Base-by-base conservation (phyloP, 257 asterid species). In the Penstemon davidsonii region DNA sequence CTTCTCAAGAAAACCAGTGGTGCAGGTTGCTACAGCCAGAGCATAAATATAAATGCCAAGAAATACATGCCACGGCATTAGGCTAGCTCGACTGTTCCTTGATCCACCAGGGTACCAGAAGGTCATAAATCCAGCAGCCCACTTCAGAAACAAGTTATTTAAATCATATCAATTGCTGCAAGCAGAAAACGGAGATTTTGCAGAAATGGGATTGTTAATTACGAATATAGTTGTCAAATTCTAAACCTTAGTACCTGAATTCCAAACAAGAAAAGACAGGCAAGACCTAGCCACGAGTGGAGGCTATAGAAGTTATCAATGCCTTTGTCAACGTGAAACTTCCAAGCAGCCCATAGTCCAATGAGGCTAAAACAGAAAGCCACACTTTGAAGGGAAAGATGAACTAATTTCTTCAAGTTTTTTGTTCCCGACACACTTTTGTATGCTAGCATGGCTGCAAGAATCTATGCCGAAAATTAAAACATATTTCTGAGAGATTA, bases 21-120 rank as follows among this genome's bases (percentile, higher is more conserved):
- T 52, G 66, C 96, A 88, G 15, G 97, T 82, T 15, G 85, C 82
- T 38, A 85, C 82, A 6, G 92, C 93, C 40, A 92, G 86, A 18
- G 83, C 93, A 12, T 92, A 92, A 60, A 88, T 81, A 50, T 83
- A 92, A 8, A 81, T 53, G 49, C 97, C 96, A 12, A 85, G 69
- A 64, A 63, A 88, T 33, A 75, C 88, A 64, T 92, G 98, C 95
- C 98, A 90, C 0, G 95, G 86, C 66, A 88, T 60, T 64, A 88
- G 78, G 69, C 79, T 75, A 13, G 84, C 82, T 68, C 93, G 86
- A 52, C 83, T 76, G 76, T 73, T 86, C 69, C 91, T 85, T 13
- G 96, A 85, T 13, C 95, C 88, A 25, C 97, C 98, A 0, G 97
- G 97, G 72, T 90, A 86, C 97, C 95, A 92, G 59, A 78, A 92